A percentile compares a stretch with the other conserved stretches of the same genome.
These are phyloP conservation scores for Podila clonocystis DNA, from an alignment of 192 early-diverging fungal species.

Conservation along the genomic window DNA sequence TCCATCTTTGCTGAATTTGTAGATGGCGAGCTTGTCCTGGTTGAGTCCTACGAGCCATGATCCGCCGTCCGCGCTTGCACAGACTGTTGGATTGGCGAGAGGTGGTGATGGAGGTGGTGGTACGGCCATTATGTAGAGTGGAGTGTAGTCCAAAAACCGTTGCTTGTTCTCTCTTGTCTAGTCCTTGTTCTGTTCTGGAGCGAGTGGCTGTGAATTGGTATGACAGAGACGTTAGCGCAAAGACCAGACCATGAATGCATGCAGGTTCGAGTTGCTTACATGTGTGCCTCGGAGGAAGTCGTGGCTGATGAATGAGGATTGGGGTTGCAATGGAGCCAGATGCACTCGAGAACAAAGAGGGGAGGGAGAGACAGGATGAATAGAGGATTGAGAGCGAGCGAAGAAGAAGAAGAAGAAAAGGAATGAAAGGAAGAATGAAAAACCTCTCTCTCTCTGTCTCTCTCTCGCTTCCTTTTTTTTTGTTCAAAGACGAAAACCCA, in stretches of 20 bases:
- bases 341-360: background rate
- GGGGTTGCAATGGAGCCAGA: too few species aligned
- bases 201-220: background rate
- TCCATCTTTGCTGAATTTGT: background rate
- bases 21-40: background rate
- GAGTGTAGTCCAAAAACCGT: background rate
- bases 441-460: too few species aligned
- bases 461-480: too few species aligned
- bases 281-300: background rate
- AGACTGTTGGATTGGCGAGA: background rate
- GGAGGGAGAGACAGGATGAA: background rate
- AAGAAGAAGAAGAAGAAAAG: too few species aligned
- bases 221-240: background rate
- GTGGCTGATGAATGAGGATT: too few species aligned
- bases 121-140: background rate
- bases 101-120: too few species aligned
- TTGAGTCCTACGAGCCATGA: slow-evolving; percentile 10
- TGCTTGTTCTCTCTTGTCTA: background rate
- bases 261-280: background rate
- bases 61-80: background rate
- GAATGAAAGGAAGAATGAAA: background rate
- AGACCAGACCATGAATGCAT: background rate
- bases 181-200: background rate
- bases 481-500: too few species aligned
- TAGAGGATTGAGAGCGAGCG: background rate